Base-by-base conservation (phyloP, 2,329 filamentous ascomycete species). In the Achaetomium macrosporum region DNA sequence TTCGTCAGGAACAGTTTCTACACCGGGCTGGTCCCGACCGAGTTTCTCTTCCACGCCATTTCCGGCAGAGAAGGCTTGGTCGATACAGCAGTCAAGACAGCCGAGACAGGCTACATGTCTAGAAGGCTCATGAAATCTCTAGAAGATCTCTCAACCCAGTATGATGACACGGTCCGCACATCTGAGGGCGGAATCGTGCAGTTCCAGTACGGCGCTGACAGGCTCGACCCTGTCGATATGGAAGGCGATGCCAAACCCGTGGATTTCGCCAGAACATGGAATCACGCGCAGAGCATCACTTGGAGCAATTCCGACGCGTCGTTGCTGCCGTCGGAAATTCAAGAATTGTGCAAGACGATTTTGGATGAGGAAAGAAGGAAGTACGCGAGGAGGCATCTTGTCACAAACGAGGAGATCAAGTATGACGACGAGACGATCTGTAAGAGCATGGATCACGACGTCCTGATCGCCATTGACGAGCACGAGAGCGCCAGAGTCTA, bases 1-100 rank as follows among this genome's bases (percentile, higher is more conserved):
- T 99, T 99, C 73, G 92, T 99, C 45, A 83, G 85, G 57, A 96
- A 97, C 73, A 96, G 90, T 73, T 99, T 99, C 78, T 99, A 96
- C 69, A 88, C 88, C 0, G 93, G 93, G 1, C 76, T 99, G 1
- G 79, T 85, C 1, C 92, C 93, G 2, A 90, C 88, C 0, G 93
- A 99, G 64, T 97, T 99, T 69, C 81, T 97, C 53, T 97, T 99
- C 72, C 93, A 99, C 80, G 93, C 93, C 61, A 96, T 97, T 73
- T 96, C 90, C 64, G 93, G 93, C 63, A 88, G 93, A 83, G 93
- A 97, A 82, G 93, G 93, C 82, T 75, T 99, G 61, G 91, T 99
- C 65, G 93, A 99, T 80, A 99, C 93, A 2, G 93, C 93, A 56
- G 93, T 97, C 73, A 99, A 99, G 75, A 99, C 93, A 49, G 93